Base-by-base conservation (phyloP, 2,329 filamentous ascomycete species). In the Talaromyces marneffei region DNA sequence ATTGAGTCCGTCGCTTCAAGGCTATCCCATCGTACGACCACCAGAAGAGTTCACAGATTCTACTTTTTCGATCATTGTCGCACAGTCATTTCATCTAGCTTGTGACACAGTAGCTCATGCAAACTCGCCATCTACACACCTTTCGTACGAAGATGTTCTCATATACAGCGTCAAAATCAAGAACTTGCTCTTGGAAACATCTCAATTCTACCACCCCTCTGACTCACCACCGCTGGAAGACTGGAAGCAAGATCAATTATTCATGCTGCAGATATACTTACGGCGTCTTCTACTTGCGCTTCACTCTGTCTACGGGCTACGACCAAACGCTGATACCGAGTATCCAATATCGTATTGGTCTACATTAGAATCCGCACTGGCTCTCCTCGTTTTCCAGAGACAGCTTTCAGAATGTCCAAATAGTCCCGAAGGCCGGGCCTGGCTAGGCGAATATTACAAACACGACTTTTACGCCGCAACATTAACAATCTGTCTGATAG, bases 21-120 rank as follows among this genome's bases (percentile, higher is more conserved):
- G 61, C 39, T n/a, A 71, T 63, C 18, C 70, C 72, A 3, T n/a
- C 70, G 10, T 59, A 63, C n/a, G 57, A 25, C 61, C 57, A 8
- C 29, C 33, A 27, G 8, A 35, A 23, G 68, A 73, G n/a, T 63
- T 71, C 14, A 77, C 76, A 3, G 74, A 76, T 60, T 73, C 69
- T 2, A 58, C 59, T 1, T 56, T 62, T 10, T 57, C 50, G 25
- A 62, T 62, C 33, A 39, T 61, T 2, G 14, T 62, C 9, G 55
- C 40, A 20, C 57, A 58, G 20, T 56, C 58, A 10, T 64, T 63
- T 27, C 57, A 42, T 4, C 31, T 62, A 10, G 58, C 61, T 8
- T 62, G 62, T 37, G 65, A 67, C 18, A 62, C 65, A 16, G 46
- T 66, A 25, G 39, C 29, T 40, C 59, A 53, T 10, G 65, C 64